Percentiles rank a stretch among this genome's conserved stretches.
Evolutionary conservation across 208 protist genomes (phyloP).

Genomic region (Phytomonas serpens): DNA sequence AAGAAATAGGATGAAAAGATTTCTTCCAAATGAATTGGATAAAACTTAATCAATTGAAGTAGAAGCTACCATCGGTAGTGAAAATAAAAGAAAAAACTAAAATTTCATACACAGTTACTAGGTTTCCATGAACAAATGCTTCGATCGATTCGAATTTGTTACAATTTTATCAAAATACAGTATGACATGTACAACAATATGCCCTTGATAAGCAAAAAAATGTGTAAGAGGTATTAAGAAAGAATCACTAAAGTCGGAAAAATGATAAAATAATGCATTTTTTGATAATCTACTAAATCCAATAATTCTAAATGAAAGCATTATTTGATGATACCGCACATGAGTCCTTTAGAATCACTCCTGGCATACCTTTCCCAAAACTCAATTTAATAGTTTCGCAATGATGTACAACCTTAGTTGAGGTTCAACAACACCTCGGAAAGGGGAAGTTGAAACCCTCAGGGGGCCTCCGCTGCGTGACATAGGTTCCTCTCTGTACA

Average conservation of each 20-base stretch:
- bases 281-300: background rate
- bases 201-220: slow-evolving; percentile 8
- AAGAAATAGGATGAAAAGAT: slow-evolving; percentile 12
- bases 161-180: background rate
- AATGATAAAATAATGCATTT: background rate
- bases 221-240: background rate
- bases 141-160: background rate
- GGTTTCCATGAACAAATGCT: background rate
- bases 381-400: background rate
- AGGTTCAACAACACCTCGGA: background rate
- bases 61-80: slow-evolving; percentile 13
- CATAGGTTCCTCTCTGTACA: background rate
- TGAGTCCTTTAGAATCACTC: background rate
- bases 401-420: background rate
- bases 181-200: slow-evolving; percentile 1
- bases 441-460: background rate
- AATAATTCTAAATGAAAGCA: background rate
- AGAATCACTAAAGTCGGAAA: background rate
- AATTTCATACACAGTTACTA: background rate
- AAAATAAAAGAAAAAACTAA: slow-evolving; percentile 9
- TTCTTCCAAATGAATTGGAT: slow-evolving; percentile 10
- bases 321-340: background rate
- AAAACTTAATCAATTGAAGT: slow-evolving; percentile 16
- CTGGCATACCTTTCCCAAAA: background rate
- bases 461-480: background rate